phyloP scores from a whole-genome alignment of 108 stramenopile species.

The Stephanodiscus minutulus region DNA sequence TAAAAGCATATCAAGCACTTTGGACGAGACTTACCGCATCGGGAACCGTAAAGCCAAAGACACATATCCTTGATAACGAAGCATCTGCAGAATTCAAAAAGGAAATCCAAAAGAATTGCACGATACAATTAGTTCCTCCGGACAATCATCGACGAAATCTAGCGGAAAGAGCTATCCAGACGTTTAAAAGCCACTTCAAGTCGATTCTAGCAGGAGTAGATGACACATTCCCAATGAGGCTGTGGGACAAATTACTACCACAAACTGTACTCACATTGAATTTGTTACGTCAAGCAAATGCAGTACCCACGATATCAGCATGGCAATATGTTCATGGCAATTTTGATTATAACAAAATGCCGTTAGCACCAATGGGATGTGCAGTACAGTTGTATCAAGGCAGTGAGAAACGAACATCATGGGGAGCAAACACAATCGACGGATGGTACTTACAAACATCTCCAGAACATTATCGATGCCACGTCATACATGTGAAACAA shows the following conservation, averaged over 20 bases:
- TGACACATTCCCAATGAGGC: slow-evolving; percentile 24
- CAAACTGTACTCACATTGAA: slow-evolving; percentile 16
- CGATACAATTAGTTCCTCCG: slow-evolving; percentile 41
- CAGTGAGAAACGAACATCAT: neutral
- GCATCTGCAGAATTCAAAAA: neutral
- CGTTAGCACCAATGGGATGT: slow-evolving; percentile 10
- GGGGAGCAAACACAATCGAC: neutral
- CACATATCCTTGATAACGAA: neutral
- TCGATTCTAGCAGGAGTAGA: slow-evolving; percentile 30
- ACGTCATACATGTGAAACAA: slow-evolving; percentile 3
- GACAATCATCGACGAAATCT: slow-evolving; percentile 42
- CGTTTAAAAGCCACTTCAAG: slow-evolving; percentile 53
- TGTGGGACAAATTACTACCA: slow-evolving; percentile 39
- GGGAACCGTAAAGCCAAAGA: neutral
- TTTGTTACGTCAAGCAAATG: neutral
- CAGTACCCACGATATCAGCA: neutral
- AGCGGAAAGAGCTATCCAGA: slow-evolving; percentile 54
- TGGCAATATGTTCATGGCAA: neutral
- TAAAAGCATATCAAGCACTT: slow-evolving; percentile 2
- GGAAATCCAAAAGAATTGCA: slow-evolving; percentile 1
- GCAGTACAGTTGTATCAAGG: neutral
- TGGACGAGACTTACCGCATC: neutral
- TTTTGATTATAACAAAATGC: neutral
- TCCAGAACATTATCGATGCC: slow-evolving; percentile 27
- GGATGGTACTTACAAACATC: neutral